Evolutionary conservation across 2,329 filamentous ascomycete genomes (phyloP).

Genomic region (Ilyonectria sp.): DNA sequence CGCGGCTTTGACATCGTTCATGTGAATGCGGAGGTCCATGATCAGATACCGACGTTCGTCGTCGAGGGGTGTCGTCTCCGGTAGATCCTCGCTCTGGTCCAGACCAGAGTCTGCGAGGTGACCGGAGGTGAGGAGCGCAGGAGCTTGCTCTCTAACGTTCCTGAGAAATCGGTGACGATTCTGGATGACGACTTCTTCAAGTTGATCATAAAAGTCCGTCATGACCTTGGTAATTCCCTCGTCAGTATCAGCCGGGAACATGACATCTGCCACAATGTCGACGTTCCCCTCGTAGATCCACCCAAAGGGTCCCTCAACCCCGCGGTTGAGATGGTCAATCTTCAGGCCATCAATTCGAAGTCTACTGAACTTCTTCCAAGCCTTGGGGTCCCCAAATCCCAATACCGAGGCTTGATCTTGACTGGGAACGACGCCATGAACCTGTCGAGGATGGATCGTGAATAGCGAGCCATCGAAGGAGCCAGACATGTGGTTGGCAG

Average conservation of each 20-base stretch:
- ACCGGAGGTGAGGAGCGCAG: conserved; percentile 50
- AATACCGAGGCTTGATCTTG: conserved; percentile 66
- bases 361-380: conserved; percentile 96
- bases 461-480: conserved; percentile 97
- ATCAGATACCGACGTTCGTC: conserved; percentile 86
- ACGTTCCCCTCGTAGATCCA: conserved; percentile 99
- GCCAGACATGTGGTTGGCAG: conserved; percentile 95
- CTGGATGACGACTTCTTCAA: conserved; percentile 91
- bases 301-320: conserved; percentile 92
- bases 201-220: conserved; percentile 95
- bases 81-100: conserved; percentile 23
- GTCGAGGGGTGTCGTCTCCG: conserved; percentile 45
- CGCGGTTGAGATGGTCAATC: conserved; percentile 95
- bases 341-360: conserved; percentile 93
- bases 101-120: conserved; percentile 51
- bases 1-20: conserved; percentile 94
- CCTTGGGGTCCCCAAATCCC: conserved; percentile 75
- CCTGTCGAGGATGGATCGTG: conserved; percentile 94
- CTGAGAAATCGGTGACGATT: conserved; percentile 78
- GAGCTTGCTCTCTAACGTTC: conserved; percentile 54
- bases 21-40: conserved; percentile 94
- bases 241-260: conserved; percentile 90
- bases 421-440: conserved; percentile 82
- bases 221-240: conserved; percentile 94
- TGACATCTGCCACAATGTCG: conserved; percentile 95